Evolutionary conservation across 192 early-diverging fungal genomes (phyloP), one percentile per base, ranked within the genome.

Genomic region (Piromyces finnis): DNA sequence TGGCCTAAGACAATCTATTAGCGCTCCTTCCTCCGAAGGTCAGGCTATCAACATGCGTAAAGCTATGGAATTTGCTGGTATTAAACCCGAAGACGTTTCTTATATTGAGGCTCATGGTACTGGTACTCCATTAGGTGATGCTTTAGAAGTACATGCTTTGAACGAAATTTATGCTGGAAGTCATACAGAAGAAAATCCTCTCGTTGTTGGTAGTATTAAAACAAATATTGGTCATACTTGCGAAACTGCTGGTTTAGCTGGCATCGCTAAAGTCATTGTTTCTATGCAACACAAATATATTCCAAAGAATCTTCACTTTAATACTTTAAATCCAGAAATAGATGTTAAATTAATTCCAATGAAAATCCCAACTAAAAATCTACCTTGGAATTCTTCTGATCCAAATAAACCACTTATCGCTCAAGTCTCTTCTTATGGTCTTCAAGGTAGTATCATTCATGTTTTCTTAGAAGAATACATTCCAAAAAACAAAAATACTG

Each of bases 381-480:
- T 78, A 41, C 68, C 30, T 18, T 84, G 80, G 30, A 68, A 22
- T 11, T n/a, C 26, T 27, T 0, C 26, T 30, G 29, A 51, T 81
- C 18, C 78, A 29, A 16, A 84, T 83, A 41, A 80, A 77, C 36
- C 30, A 79, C n/a, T 82, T 37, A 30, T 85, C n/a, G 79, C 79
- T 29, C 83, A 81, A 17, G 79, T 86, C 30, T 81, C 77, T 37
- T 78, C 82, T 6, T 86, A 68, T 29, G 84, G 84, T 30, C 35
- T 85, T 78, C 82, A 84, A 59, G 85, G 84, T 30, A 29, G 82
- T 28, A 86, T 85, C 78, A 16, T 78, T 29, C 84, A 85, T 77
- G 26, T 83, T 18, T 82, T 85, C 12, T 27, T 86, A 15, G 82
- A 84, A 68, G 51, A 68, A 68, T 68, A 68, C 9, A 9, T 68